These are phyloP conservation scores for Mycena epipterygia DNA, from an alignment of 768 basidiomycete species.

Conservation along the genomic window DNA sequence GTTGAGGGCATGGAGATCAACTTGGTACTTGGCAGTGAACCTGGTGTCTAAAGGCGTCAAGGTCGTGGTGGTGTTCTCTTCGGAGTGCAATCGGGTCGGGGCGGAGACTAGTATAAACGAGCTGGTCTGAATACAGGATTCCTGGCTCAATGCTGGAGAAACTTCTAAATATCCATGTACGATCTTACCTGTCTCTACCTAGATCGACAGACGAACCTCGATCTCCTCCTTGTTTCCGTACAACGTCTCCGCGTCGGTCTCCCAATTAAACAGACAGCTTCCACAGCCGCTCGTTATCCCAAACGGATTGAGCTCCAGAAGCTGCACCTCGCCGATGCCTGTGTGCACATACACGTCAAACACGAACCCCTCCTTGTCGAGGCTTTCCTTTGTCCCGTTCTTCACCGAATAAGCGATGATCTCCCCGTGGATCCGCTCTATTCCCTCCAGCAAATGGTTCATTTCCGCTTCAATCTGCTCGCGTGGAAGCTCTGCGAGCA, in stretches of 20 bases:
- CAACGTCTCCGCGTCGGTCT: slow-evolving; percentile 27
- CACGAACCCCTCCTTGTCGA: slow-evolving; percentile 21
- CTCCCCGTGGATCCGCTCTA: slow-evolving; percentile 16
- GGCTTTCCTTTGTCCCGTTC: slow-evolving; percentile 4
- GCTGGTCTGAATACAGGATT: slow-evolving; percentile 1
- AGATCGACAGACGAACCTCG: slow-evolving; percentile 14
- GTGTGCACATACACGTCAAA: slow-evolving; percentile 25
- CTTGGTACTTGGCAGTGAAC: neutral
- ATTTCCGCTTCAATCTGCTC: slow-evolving; percentile 4
- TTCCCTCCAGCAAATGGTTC: slow-evolving; percentile 10
- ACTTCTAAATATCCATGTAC: slow-evolving; percentile 8
- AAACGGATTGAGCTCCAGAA: slow-evolving; percentile 28
- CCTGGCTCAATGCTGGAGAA: slow-evolving; percentile 17
- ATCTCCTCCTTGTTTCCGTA: slow-evolving; percentile 22
- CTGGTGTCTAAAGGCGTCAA: too few relatives aligned
- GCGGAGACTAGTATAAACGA: too few relatives aligned
- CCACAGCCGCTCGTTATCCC: slow-evolving; percentile 18
- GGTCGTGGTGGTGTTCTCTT: neutral
- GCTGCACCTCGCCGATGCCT: slow-evolving; percentile 4
- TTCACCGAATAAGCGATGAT: slow-evolving; percentile 10
- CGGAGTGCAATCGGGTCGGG: too few relatives aligned
- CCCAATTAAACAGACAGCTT: slow-evolving; percentile 27
- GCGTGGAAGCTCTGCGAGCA: slow-evolving; percentile 16
- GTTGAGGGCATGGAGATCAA: neutral
- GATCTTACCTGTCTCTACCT: neutral